These are phyloP conservation scores for Nigrospora osmanthi DNA, from an alignment of 2,329 filamentous ascomycete genomes.

Conservation along the genomic window DNA sequence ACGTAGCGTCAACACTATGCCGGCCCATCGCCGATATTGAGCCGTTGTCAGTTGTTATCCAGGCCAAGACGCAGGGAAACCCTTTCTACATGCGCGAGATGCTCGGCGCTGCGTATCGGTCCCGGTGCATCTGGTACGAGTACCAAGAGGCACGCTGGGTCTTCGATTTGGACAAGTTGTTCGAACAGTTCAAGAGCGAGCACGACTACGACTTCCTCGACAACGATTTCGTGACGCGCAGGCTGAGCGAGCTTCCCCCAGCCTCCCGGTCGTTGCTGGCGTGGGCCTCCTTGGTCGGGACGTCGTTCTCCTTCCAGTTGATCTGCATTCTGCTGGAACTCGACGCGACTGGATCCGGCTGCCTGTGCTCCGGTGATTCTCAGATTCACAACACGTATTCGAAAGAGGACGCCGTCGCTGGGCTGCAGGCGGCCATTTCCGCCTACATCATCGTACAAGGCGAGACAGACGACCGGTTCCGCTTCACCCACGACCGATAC, in stretches of 20 bases:
- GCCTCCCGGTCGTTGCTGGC: slow-evolving; percentile 72
- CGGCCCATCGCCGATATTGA: slow-evolving; percentile 64
- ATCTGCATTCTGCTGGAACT: slow-evolving; percentile 65
- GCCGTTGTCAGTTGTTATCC: slow-evolving; percentile 74
- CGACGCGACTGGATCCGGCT: slow-evolving; percentile 28
- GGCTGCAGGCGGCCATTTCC: slow-evolving; percentile 74
- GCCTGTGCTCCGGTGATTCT: slow-evolving; percentile 15
- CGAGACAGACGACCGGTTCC: slow-evolving; percentile 79
- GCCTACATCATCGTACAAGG: slow-evolving; percentile 75
- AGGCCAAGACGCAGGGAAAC: slow-evolving; percentile 83
- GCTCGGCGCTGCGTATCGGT: slow-evolving; percentile 77
- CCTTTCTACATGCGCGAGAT: slow-evolving; percentile 90
- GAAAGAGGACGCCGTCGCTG: slow-evolving; percentile 63
- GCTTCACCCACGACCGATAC: slow-evolving; percentile 84
- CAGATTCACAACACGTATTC: slow-evolving; percentile 42
- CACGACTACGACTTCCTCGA: slow-evolving; percentile 74
- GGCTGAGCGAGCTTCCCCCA: slow-evolving; percentile 67
- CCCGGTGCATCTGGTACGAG: slow-evolving; percentile 84
- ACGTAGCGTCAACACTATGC: slow-evolving; percentile 75
- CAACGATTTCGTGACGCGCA: slow-evolving; percentile 72
- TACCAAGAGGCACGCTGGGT: slow-evolving; percentile 78
- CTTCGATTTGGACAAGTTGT: slow-evolving; percentile 78
- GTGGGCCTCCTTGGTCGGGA: slow-evolving; percentile 80
- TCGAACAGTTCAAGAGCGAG: slow-evolving; percentile 74
- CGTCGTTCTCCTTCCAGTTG: slow-evolving; percentile 75